phyloP scores from a whole-genome alignment of 2,329 filamentous ascomycete genomes.

The Thelonectria olida region DNA sequence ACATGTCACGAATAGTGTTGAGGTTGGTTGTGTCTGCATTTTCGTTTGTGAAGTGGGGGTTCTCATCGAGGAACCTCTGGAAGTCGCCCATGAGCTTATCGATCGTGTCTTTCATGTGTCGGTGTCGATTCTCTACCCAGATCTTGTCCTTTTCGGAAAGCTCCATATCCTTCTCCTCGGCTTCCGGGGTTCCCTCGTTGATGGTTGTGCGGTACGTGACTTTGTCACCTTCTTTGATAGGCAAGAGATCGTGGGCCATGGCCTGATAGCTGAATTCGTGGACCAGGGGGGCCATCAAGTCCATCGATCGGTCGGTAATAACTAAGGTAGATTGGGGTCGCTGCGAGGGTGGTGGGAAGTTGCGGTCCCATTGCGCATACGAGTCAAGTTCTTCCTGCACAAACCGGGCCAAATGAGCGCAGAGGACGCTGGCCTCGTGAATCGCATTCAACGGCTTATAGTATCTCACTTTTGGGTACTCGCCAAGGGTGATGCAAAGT shows the following conservation, averaged over 20 bases:
- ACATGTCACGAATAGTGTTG: slow-evolving; percentile 95
- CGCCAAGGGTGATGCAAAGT: slow-evolving; percentile 89
- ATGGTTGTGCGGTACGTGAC: slow-evolving; percentile 83
- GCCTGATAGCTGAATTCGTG: slow-evolving; percentile 99
- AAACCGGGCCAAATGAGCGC: slow-evolving; percentile 87
- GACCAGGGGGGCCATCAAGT: slow-evolving; percentile 84
- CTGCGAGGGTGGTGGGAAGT: slow-evolving; percentile 82
- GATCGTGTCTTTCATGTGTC: slow-evolving; percentile 98
- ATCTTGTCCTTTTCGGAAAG: slow-evolving; percentile 91
- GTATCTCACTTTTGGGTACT: slow-evolving; percentile 93
- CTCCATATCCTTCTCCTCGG: slow-evolving; percentile 89
- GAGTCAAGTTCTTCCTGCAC: slow-evolving; percentile 91
- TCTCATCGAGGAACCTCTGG: slow-evolving; percentile 87
- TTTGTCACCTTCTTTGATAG: slow-evolving; percentile 89
- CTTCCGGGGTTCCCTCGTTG: slow-evolving; percentile 75
- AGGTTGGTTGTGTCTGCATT: slow-evolving; percentile 76
- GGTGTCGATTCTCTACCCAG: slow-evolving; percentile 93
- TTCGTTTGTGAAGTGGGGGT: slow-evolving; percentile 88
- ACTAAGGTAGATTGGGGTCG: slow-evolving; percentile 85
- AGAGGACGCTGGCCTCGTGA: slow-evolving; percentile 90
- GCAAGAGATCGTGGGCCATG: slow-evolving; percentile 94
- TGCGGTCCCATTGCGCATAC: slow-evolving; percentile 84
- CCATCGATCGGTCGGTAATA: slow-evolving; percentile 93
- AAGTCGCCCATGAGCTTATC: slow-evolving; percentile 94
- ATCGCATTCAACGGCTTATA: slow-evolving; percentile 78